These are phyloP conservation scores for Claviceps cyperi DNA, from an alignment of 2,329 filamentous ascomycete species.

Conservation along the genomic window DNA sequence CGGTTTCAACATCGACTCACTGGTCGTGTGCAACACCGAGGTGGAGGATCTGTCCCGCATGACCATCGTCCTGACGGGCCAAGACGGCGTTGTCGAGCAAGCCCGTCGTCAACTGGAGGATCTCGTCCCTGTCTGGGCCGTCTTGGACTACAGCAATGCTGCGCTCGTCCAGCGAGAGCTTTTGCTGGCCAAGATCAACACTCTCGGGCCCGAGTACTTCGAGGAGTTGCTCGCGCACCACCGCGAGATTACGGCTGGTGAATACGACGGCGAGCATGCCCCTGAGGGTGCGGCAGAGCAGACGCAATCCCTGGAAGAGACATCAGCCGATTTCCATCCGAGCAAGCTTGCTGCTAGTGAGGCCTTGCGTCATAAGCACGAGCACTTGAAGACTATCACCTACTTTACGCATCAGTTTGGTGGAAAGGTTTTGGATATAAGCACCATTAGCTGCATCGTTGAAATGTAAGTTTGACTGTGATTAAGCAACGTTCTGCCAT, in stretches of 20 bases:
- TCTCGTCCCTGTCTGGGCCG: conserved; percentile 93
- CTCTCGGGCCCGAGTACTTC: conserved; percentile 93
- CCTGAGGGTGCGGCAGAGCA: conserved; percentile 19
- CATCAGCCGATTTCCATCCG: conserved; percentile 68
- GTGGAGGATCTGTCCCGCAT: conserved; percentile 93
- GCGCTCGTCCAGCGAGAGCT: conserved; percentile 93
- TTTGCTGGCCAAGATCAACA: conserved; percentile 90
- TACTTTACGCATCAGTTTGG: conserved; percentile 96
- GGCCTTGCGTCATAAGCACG: conserved; percentile 89
- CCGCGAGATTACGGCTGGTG: conserved; percentile 58
- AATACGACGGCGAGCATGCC: conserved; percentile 29
- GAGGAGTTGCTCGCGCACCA: conserved; percentile 94
- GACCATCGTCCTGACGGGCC: conserved; percentile 94
- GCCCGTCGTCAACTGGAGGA: conserved; percentile 91
- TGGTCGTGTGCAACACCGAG: conserved; percentile 96
- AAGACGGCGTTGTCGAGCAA: conserved; percentile 96
- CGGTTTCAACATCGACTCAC: conserved; percentile 97
- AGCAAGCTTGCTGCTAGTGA: conserved; percentile 73
- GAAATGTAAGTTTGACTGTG: conserved; percentile 58
- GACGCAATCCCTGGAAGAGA: conserved; percentile 30
- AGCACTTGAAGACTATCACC: conserved; percentile 91
- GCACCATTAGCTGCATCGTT: conserved; percentile 96
- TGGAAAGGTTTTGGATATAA: conserved; percentile 94
- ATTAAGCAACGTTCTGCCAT: no score
- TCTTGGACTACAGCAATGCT: conserved; percentile 86